Base-by-base conservation (phyloP, 306 rosid species). In the Trichosanthes cucumerina region DNA sequence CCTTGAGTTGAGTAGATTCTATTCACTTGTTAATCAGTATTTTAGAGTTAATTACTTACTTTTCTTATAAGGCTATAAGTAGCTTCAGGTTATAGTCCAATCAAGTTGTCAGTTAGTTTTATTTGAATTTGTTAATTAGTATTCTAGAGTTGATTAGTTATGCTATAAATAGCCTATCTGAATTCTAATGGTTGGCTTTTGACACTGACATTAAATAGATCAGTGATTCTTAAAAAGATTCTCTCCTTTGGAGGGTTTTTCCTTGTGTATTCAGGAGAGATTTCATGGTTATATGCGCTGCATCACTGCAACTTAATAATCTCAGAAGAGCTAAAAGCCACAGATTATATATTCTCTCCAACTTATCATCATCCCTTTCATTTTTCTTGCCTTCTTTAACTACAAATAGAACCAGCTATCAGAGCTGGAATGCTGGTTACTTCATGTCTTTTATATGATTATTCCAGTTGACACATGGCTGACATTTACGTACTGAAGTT, bases 381-480 rank as follows among this genome's bases (percentile, higher is more conserved):
- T 73, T 64, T 53, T 79, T 69, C 50, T 72, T 62, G 7, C 78
- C 71, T 83, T n/a, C 79, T 62, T 81, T 81, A 65, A 38, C 76
- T 33, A 60, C 60, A n/a, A 69, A 71, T 49, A 71, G 39, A 16
- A 71, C 76, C 19, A 71, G 23, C 12, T 71, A 43, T 23, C 38
- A 46, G 57, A 46, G 82, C 72, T 75, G 50, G 50, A 26, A 74
- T 62, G 79, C 75, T 78, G 80, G 73, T 78, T 81, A 65, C 63
- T 79, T 41, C 70, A 77, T 76, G 26, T 76, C 75, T 46, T 41
- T 54, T 77, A 46, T 80, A 91, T 74, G 82, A 79, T 81, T 77
- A 75, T 81, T 78, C 76, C 78, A 58, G 81, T 49, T 82, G 84
- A 87, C 83, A 70, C 70, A 88, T 88, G 97, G 84, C 81, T 69